Percentiles rank a stretch among this genome's conserved stretches.
Conservation (phyloP, 2,329 filamentous ascomycete species). For the Monilinia polystroma region DNA sequence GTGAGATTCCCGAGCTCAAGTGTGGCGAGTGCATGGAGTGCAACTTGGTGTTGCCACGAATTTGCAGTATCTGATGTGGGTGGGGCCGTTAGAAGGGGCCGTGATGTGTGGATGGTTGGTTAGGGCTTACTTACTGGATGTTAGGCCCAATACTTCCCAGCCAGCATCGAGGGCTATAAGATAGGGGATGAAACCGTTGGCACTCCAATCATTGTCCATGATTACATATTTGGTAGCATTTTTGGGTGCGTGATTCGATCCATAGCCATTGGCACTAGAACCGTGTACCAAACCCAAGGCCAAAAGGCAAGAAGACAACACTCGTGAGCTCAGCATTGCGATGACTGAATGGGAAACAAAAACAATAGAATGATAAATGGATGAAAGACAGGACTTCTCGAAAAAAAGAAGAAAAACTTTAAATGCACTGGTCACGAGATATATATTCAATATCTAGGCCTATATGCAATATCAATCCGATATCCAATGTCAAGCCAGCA, state of each 20-base stretch:
- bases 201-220: slow-evolving; percentile 45
- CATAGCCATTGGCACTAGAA: background rate
- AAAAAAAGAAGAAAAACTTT: no score
- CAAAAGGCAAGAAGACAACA: background rate
- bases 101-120: no score
- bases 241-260: background rate
- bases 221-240: slow-evolving; percentile 21
- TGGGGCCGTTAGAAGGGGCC: background rate
- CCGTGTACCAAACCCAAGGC: background rate
- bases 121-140: slow-evolving; percentile 31
- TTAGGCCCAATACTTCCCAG: slow-evolving; percentile 47
- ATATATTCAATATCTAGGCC: background rate
- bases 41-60: slow-evolving; percentile 48
- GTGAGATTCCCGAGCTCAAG: slow-evolving; percentile 47
- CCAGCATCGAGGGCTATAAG: slow-evolving; percentile 47
- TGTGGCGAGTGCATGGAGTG: slow-evolving; percentile 48
- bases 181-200: slow-evolving; percentile 46
- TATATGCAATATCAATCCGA: no score
- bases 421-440: no score
- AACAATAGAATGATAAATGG: no score
- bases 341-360: background rate
- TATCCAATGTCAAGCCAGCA: no score
- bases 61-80: slow-evolving; percentile 42
- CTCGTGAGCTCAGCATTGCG: background rate
- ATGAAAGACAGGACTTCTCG: no score